Base-by-base conservation (phyloP, 257 asterid genomes). In the Salvia rosmarinus region DNA sequence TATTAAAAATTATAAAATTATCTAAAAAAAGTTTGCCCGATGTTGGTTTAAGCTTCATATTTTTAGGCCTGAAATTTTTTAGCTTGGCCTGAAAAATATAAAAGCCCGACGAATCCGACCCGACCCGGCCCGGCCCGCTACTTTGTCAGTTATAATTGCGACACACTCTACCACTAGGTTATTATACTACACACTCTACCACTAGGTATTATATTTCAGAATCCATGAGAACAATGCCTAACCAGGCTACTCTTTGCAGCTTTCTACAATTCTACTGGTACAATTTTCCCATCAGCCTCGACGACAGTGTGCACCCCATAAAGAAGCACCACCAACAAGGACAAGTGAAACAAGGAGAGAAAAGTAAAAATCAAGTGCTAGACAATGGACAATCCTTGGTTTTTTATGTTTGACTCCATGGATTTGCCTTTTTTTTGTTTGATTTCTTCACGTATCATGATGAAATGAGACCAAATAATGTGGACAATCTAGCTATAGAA, bases 401-500 rank as follows among this genome's bases (percentile, higher is more conserved):
- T 44, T 32, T 57, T 52, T 58, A 44, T 49, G 57, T 6, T 65
- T 66, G 73, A 76, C 73, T 73, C 63, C 51, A 64, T 63, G 70
- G 47, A 39, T 74, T 42, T 82, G 83, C 71, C 74, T 75, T 49
- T 61, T 40, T 35, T 42, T 4, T 67, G 54, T 51, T 68, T 40
- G 13, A 42, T 67, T 47, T 56, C 71, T 70, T 60, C 69, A 46
- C 49, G 52, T 63, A 63, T 72, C 64, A 56, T 75, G 68, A 58
- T 73, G 40, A 56, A 67, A 34, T 30, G 80, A 79, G 81, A 81
- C 85, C 84, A 87, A 81, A 67, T 72, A 75, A 64, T 83, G 85
- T 81, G 87, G 87, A 40, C 66, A 76, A 85, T 76, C 82, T 81
- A 74, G 54, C 72, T 28, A 30, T 25, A 42, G 46, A 50, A 79